Base-by-base conservation (phyloP, 2,329 filamentous ascomycete species). In the Sphaerulina populicola region DNA sequence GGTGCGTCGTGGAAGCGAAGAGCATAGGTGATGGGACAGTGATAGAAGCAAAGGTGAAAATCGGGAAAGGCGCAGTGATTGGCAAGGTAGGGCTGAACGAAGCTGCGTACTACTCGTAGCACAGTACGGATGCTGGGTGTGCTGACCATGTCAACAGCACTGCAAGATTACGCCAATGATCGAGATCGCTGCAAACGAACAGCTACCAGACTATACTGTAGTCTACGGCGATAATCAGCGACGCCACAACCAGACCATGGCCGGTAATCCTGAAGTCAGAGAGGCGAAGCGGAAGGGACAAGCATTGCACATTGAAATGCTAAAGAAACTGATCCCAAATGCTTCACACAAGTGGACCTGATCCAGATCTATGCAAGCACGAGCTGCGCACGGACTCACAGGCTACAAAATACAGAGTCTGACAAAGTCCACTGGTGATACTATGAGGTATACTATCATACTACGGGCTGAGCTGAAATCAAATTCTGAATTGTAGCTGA, bases 131-230 rank as follows among this genome's bases (percentile, higher is more conserved):
- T 23, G 37, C 31, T 45, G 33, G 11, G 21, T 23, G 29, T 33
- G 42, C 45, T 52, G 42, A 55, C 23, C 42, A 45, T 35, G 10
- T 9, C 11, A 30, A 12, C 44, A 73, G 71, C 71, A 68, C 40
- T 75, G 73, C 60, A 74, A 71, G 29, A 66, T 76, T 33, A 62
- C 68, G 2, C 63, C 72, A 1, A 57, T 66, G 11, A 66, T 65
- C 9, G 55, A 61, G 10, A 59, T 75, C 0, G 57, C 62, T 6
- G 62, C 65, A 6, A 64, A 68, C 29, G 65, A 70, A n/a, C 58
- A 59, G 12, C 51, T 76, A 9, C 65, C 69, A 1, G 73, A 75
- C 54, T 76, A 66, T 52, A 74, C 69, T 2, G 69, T 76, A 9
- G 64, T 75, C 2, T 74, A 67, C 51, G 65, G 67, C n/a, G 64